Base-by-base conservation (phyloP, 2,329 filamentous ascomycete genomes). In the Myriosclerotinia curreyana region DNA sequence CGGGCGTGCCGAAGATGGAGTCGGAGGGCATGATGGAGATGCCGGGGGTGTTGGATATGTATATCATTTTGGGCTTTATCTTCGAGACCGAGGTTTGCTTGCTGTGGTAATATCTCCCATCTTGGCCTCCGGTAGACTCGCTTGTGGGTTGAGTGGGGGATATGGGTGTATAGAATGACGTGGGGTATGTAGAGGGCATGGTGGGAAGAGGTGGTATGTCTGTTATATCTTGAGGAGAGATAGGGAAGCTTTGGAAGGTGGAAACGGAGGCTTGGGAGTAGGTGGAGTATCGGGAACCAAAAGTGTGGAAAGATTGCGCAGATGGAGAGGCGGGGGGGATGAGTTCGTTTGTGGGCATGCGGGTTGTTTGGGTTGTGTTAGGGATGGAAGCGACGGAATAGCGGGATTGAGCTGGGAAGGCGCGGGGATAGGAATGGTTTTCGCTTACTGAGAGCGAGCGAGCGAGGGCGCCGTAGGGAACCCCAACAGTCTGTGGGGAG, bases 11-110 rank as follows among this genome's bases (percentile, higher is more conserved):
- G 48, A 46, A 51, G n/a, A 52, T 59, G 49, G 49, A 60, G 38
- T 53, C 55, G 14, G 62, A 25, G 60, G 60, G 51, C 14, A 56
- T 17, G 51, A 62, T 46, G 44, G 34, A 34, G 9, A 64, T 42
- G 5, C 62, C 62, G 1, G 54, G 54, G 12, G 44, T 44, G 38
- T 44, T 52, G 54, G 62, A 64, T 12, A 64, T 59, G 15, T 64
- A 60, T 14, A 60, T 60, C 44, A 64, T 50, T 52, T 64, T 64
- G 11, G 62, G 62, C 20, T 60, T 64, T 17, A 60, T 59, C 38
- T 64, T 64, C 0, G 62, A 59, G 42, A 64, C n/a, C 36, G 62
- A 64, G 28, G 62, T 51, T 60, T 64, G 44, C 46, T 64, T 64
- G 25, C 14, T 51, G 38, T 60, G 62, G 28, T 50, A 40, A 11